Conservation (phyloP, 2,329 filamentous ascomycete species). For the Epichloe scottii region DNA sequence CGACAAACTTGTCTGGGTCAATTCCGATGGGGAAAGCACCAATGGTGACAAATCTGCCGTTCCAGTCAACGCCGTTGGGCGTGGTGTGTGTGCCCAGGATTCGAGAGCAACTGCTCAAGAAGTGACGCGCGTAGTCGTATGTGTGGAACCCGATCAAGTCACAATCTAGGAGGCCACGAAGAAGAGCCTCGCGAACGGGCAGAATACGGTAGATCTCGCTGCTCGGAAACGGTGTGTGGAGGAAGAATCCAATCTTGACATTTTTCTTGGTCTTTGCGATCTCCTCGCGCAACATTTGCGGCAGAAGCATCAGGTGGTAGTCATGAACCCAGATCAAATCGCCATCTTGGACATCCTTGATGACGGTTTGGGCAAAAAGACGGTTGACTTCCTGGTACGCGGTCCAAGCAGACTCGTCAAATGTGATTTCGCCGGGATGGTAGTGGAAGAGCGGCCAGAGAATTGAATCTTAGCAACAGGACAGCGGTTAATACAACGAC, state of each 20-base stretch:
- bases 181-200: conserved; percentile 78
- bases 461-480: conserved; percentile 61
- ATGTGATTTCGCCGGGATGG: conserved; percentile 95
- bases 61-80: conserved; percentile 85
- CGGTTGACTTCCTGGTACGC: conserved; percentile 90
- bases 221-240: conserved; percentile 94
- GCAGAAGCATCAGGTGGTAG: conserved; percentile 95
- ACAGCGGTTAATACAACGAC: neutral
- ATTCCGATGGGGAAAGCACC: conserved; percentile 97
- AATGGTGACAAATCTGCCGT: conserved; percentile 77
- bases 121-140: conserved; percentile 97
- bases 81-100: conserved; percentile 73
- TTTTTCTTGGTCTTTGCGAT: conserved; percentile 73
- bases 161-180: conserved; percentile 80
- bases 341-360: conserved; percentile 78
- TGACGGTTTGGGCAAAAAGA: conserved; percentile 79
- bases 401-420: conserved; percentile 88
- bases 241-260: conserved; percentile 95
- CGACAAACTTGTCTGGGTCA: conserved; percentile 90
- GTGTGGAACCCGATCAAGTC: conserved; percentile 97
- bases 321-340: conserved; percentile 98
- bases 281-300: conserved; percentile 87
- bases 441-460: conserved; percentile 99
- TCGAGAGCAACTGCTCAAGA: conserved; percentile 90
- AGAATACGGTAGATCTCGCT: conserved; percentile 95